Evolutionary conservation across 2,329 filamentous ascomycete genomes (phyloP), one percentile per base, ranked within the genome.

Genomic region (Fusarium napiforme): DNA sequence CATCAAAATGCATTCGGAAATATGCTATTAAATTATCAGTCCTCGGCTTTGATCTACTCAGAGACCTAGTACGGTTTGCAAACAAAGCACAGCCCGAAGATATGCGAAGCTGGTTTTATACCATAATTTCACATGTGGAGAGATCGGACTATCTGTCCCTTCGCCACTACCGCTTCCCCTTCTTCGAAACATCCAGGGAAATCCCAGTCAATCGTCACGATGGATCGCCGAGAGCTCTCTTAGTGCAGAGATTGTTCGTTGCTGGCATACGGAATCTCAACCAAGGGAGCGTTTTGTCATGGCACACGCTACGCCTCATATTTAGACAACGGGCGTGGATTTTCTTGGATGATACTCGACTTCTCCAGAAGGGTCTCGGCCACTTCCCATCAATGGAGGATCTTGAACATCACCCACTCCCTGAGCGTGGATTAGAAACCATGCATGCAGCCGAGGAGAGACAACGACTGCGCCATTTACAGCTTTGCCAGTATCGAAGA

Each of bases 291-390:
- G 5, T 19, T 50, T 6, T 10, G 28, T 15, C 8, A 4, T 52
- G 4, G 32, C 2, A 5, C 15, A 26, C 9, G 23, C 32, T 37
- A 21, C 14, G 18, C 5, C 18, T 9, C 2, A 30, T 55, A 30
- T 55, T 40, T n/a, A 40, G 26, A n/a, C 52, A 55, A 42, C 26
- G 52, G n/a, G 52, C 52, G 8, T 55, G 36, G 52, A 21, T 10
- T 21, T 55, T 55, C n/a, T 16, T 40, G 23, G 21, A 55, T 42
- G 8, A 40, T 18, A 30, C 52, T 9, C 14, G 26, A 23, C 26
- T 30, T 9, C n/a, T 9, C 34, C 36, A 16, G 26, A 23, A 10
- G 10, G 36, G n/a, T 0, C 50, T 28, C 21, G 23, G 4, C 26
- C 52, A 42, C 11, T 55, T 55, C 11, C 52, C 36, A 4, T 2